Evolutionary conservation across 148 eudicot species (phyloP), one percentile per base, ranked within the genome.

Genomic region (Amaranthus cruentus): DNA sequence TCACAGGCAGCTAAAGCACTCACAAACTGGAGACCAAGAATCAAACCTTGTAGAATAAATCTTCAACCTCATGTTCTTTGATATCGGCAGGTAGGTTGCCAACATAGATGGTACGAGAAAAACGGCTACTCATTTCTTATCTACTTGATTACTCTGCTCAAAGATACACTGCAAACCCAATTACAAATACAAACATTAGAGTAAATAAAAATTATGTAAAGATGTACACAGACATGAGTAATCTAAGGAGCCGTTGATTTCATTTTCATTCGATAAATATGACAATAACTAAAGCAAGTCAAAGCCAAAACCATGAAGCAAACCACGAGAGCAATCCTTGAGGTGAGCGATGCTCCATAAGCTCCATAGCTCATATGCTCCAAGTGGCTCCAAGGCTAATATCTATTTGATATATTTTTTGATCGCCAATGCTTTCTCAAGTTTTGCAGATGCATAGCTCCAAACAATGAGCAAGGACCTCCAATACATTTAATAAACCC

Each of bases 251-350:
- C 9, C 48, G 48, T 73, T 72, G 61, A 53, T 75, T 42, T 71
- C 75, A 68, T 72, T 70, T 47, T 59, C 72, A 67, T 77, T 80
- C 79, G 76, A 52, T 70, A 50, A 73, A 85, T 73, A 43, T 79
- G 56, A 81, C 75, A 74, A 83, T 66, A 80, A 78, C 47, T 78
- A 64, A 78, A 87, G 57, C 65, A 82, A 75, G 70, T 56, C 64
- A 80, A 80, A 81, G 81, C 76, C 80, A 83, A 84, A 88, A 81
- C 84, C 68, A 91, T 86, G 87, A 83, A 82, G 87, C 91, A 94
- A 89, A 89, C 97, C 96, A 94, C 87, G 85, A 89, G 88, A 91
- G 95, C 97, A 89, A 85, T 91, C 91, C 93, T 82, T 71, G 84
- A 83, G 84, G 80, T 88, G 89, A 91, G 96, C 86, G 70, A 85